Evolutionary conservation across 1,284 basidiomycete species (phyloP), one percentile per base, ranked within the genome.

Genomic region (Xerocomus minutiporus): DNA sequence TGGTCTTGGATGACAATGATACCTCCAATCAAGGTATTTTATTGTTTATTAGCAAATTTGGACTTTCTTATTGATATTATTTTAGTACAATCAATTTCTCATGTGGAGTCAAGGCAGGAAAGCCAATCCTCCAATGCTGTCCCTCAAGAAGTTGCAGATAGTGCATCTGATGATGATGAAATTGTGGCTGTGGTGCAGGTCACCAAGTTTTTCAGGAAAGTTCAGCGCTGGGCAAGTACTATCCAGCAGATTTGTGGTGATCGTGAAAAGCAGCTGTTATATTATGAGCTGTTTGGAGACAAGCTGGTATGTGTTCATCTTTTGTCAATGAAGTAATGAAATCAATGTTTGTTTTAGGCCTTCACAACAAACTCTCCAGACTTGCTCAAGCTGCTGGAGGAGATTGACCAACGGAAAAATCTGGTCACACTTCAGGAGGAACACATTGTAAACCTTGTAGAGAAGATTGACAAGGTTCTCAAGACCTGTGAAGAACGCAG

Each of bases 321-420:
- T 31, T 23, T 3, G 1, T 2, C 9, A 0, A 12, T 25, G 12
- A 26, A 13, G 31, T 17, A 38, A 17, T n/a, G 9, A 36, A 36
- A 36, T 5, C 62, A 2, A 66, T 6, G 28, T 29, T 6, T 3
- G 23, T 1, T 34, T 42, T 17, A 67, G 65, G 35, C 15, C 1
- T 25, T 28, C 1, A 17, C 9, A 26, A 3, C 5, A 39, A 23
- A 42, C 31, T 20, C 25, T 17, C 35, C 55, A 41, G 35, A 51
- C 17, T 28, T 67, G 44, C 51, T 68, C 6, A 9, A 45, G 1
- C 5, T 69, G 0, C n/a, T 71, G n/a, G 48, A 43, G 34, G 46
- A 67, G 1, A 65, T 67, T 26, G 51, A 67, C 8, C 39, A 49
- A 8, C 8, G 54, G 5, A 69, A 63, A 39, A 46, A 69, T 36